Base-by-base conservation (phyloP, 768 basidiomycete genomes). In the Pholiota microspora region DNA sequence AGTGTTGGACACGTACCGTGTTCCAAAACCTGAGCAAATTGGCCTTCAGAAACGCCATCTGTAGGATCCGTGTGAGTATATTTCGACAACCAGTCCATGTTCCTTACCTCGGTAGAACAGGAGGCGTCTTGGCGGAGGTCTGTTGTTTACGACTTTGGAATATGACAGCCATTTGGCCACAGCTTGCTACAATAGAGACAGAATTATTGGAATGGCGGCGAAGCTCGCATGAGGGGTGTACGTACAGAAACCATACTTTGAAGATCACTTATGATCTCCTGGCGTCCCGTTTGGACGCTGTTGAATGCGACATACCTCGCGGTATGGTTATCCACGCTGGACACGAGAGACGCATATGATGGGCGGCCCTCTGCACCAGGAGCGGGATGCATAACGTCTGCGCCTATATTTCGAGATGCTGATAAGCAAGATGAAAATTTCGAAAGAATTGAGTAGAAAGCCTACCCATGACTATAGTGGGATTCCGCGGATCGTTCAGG, bases 331-430 rank as follows among this genome's bases (percentile, higher is more conserved):
- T 94, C 92, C 9, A 93, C 82, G 58, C 86, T 93, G 13, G 80
- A 86, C 4, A 93, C 91, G 0, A 94, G 72, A 4, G 86, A 77
- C 0, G 91, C 85, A 64, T 89, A 92, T 0, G 91, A 93, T 0
- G 91, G 92, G 1, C 84, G 80, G 13, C 84, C 88, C 6, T 80
- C 82, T 0, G 88, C 80, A 4, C 89, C 89, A 13, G 92, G 89
- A 7, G 89, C 82, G 0, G 92, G 90, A 60, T 93, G 90, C 42
- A 89, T 89, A 16, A 89, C 89, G 63, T 92, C 89, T 4, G 90
- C 90, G 54, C 88, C 85, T 88, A 15, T 13, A 31, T 31, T n/a
- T 31, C 29, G 46, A 21, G 49, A 38, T 16, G n/a, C n/a, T n/a
- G n/a, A 42, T 21, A n/a, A 29, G 29, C 24, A 12, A 23, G 7